Base-by-base conservation (phyloP, 305 asterid species). In the Fraxinus latifolia region DNA sequence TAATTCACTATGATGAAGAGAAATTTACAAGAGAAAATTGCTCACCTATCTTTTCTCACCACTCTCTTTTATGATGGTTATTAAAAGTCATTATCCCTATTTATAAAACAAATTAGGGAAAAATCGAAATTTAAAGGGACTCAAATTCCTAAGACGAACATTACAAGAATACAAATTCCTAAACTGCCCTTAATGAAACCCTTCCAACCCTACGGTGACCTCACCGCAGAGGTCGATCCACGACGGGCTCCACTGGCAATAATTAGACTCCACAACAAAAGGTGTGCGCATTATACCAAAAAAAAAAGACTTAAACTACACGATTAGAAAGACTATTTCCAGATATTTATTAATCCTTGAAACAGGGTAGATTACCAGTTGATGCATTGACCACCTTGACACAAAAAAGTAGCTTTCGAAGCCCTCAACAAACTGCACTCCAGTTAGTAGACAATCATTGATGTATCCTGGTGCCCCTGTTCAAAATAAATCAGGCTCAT, bases 351-450 rank as follows among this genome's bases (percentile, higher is more conserved):
- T 23, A 31, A 34, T 77, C 23, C 33, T 27, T 74, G 77, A 78
- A 65, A 37, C 19, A 25, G 39, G 83, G 86, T 65, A 77, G 75
- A 84, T 89, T 89, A 93, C 99, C 95, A 93, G 74, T 89, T 95
- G 98, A 90, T 95, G 98, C 96, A 95, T 92, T 17, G 97, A 88
- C 98, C 98, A 95, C 87, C 97, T 91, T 55, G 94, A 90, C 74
- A 95, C 97, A 79, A 95, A 95, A 85, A 93, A 93, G 89, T 74
- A 89, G 89, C 97, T 92, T 76, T 90, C 93, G 58, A 95, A 93
- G 36, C 98, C 98, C 5, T 95, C 98, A 81, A 93, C 97, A 68
- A 95, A 95, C 89, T 95, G 98, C 91, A 93, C 7, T 44, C 98
- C 98, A 15, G 98, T 95, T 73, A 95, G 87, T 77, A 95, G 81